Evolutionary conservation across 1,284 basidiomycete species (phyloP).

Genomic region (Cryptococcus wingfieldii): DNA sequence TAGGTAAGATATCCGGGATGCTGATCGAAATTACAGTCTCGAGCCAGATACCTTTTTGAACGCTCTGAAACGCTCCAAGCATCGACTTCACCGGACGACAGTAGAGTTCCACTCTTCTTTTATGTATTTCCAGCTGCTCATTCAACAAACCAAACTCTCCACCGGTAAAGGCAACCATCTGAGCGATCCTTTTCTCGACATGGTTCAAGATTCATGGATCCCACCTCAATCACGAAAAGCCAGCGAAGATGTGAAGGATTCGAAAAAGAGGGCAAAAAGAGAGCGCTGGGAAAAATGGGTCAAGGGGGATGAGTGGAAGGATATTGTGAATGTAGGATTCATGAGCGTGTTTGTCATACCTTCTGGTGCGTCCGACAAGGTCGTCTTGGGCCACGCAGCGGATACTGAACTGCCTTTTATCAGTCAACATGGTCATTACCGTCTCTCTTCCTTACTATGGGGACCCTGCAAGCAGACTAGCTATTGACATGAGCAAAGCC

Average conservation of each 20-base stretch:
- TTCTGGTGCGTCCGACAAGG: not conserved
- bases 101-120: not conserved
- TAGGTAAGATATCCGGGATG: not conserved
- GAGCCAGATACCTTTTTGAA: not conserved
- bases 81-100: constrained; percentile 4
- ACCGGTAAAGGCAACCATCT: not conserved
- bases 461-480: constrained; percentile 3
- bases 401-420: too few relatives aligned
- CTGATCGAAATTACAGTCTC: not conserved
- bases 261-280: not conserved
- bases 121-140: constrained; percentile 6
- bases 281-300: not conserved
- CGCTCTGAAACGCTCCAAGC: constrained; percentile 2
- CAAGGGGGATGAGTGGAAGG: not conserved
- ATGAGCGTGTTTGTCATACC: constrained; percentile 5
- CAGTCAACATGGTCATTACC: constrained; percentile 3
- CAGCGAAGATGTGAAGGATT: not conserved
- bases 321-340: constrained; percentile 1
- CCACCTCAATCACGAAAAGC: too few relatives aligned
- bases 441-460: constrained; percentile 4
- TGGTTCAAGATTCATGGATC: not conserved
- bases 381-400: too few relatives aligned
- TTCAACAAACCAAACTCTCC: constrained; percentile 1
- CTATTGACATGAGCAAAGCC: not conserved
- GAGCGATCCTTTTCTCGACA: not conserved